Evolutionary conservation across 768 basidiomycete genomes (phyloP).

Genomic region (Leccinum fibrillosum): DNA sequence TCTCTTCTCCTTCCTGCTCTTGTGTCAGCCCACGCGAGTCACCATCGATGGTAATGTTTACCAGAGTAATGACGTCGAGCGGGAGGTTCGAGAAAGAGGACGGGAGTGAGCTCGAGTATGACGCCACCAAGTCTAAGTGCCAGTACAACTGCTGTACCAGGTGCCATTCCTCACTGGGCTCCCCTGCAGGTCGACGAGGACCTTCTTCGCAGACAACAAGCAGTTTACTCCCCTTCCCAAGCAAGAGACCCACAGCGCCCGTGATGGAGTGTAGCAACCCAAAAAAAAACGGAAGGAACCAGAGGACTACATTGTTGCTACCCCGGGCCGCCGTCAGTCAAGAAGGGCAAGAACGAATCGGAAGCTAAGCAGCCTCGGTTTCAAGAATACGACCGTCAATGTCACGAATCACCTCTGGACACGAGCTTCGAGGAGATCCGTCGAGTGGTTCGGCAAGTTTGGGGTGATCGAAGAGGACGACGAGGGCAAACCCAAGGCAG

Average conservation of each 20-base stretch:
- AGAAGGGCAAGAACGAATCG: conserved; percentile 58
- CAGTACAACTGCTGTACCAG: too few relatives aligned
- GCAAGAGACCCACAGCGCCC: too few relatives aligned
- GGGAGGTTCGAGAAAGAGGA: conserved; percentile 66
- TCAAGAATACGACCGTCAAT: conserved; percentile 89
- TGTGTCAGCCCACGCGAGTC: too few relatives aligned
- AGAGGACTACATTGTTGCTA: conserved; percentile 65
- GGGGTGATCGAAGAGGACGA: conserved; percentile 96
- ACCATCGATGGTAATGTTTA: too few relatives aligned
- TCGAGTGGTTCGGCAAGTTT: neutral
- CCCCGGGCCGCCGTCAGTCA: conserved; percentile 52
- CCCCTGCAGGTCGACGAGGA: conserved; percentile 77
- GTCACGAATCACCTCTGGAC: conserved; percentile 76
- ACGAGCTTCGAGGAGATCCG: conserved; percentile 66
- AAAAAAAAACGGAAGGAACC: conserved; percentile 59
- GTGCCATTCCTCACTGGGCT: neutral
- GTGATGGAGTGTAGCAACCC: too few relatives aligned
- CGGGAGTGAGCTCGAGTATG: conserved; percentile 87
- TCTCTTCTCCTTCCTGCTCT: too few relatives aligned
- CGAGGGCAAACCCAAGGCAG: conserved; percentile 85
- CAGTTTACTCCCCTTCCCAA: conserved; percentile 73
- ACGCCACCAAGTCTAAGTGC: conserved; percentile 60
- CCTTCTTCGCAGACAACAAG: conserved; percentile 83
- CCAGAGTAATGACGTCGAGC: too few relatives aligned
- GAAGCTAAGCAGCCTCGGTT: conserved; percentile 55